Evolutionary conservation across 1,139 yeast species (phyloP).

Genomic region (Casaregolazyma suthepensis): DNA sequence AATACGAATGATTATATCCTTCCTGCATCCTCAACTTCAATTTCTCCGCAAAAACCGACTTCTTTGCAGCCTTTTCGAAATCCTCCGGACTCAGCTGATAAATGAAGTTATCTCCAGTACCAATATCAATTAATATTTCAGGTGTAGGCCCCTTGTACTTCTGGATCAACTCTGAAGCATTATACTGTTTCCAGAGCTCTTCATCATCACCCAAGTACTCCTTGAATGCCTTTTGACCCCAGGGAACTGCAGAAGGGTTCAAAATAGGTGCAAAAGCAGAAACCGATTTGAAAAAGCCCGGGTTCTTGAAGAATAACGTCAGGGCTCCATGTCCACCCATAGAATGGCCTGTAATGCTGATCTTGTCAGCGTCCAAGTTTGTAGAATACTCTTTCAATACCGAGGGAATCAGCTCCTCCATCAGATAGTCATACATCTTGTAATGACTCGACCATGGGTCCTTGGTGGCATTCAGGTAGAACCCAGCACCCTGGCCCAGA

Average conservation of each 20-base stretch:
- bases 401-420: slow-evolving; percentile 57
- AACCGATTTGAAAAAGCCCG: slow-evolving; percentile 70
- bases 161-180: slow-evolving; percentile 70
- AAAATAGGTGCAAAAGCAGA: slow-evolving; percentile 89
- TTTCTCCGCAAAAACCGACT: slow-evolving; percentile 55
- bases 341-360: slow-evolving; percentile 87
- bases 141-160: slow-evolving; percentile 47
- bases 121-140: slow-evolving; percentile 76
- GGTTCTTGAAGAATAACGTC: slow-evolving; percentile 65
- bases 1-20: slow-evolving; percentile 90
- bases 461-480: slow-evolving; percentile 77
- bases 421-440: slow-evolving; percentile 81
- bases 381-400: slow-evolving; percentile 42
- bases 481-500: slow-evolving; percentile 94
- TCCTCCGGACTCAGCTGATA: slow-evolving; percentile 77
- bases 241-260: slow-evolving; percentile 68
- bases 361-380: slow-evolving; percentile 48
- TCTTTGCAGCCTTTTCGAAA: slow-evolving; percentile 57
- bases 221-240: slow-evolving; percentile 83
- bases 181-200: slow-evolving; percentile 64
- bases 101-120: slow-evolving; percentile 69
- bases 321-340: slow-evolving; percentile 98
- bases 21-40: slow-evolving; percentile 61
- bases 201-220: slow-evolving; percentile 65
- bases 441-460: slow-evolving; percentile 69